A percentile compares a stretch with the other conserved stretches of the same genome.
These are phyloP conservation scores for Leonotis leonurus DNA, from an alignment of 257 asterid species.

Conservation along the genomic window DNA sequence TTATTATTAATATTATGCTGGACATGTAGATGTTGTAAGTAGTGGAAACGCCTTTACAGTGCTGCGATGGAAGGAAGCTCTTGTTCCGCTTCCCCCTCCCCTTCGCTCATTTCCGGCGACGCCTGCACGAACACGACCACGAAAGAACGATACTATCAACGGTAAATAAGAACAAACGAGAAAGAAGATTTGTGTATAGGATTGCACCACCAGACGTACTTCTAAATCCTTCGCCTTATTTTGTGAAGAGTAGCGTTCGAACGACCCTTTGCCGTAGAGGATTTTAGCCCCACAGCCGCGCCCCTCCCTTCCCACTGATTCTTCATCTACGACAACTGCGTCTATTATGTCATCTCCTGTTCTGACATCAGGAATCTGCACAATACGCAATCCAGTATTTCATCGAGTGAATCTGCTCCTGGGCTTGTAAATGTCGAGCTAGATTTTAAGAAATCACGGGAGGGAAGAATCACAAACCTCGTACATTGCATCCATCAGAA, in stretches of 20 bases:
- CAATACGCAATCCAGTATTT: no score
- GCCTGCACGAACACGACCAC: slow-evolving; percentile 26
- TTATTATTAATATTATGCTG: no score
- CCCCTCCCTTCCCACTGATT: slow-evolving; percentile 48
- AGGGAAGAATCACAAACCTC: slow-evolving; percentile 50
- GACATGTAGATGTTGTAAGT: slow-evolving; percentile 44
- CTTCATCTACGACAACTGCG: slow-evolving; percentile 76
- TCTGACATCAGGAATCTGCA: slow-evolving; percentile 91
- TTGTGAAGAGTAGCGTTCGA: slow-evolving; percentile 46
- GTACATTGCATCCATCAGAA: slow-evolving; percentile 96
- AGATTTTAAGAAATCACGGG: not conserved
- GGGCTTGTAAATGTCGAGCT: not conserved
- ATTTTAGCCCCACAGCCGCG: slow-evolving; percentile 70
- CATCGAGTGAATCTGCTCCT: no score
- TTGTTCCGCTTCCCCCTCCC: slow-evolving; percentile 71
- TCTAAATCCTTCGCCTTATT: slow-evolving; percentile 42
- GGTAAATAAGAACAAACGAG: not conserved
- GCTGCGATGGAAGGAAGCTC: slow-evolving; percentile 96
- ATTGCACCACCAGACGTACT: slow-evolving; percentile 28
- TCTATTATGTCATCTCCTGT: slow-evolving; percentile 80
- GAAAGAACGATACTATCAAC: not conserved
- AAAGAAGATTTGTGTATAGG: no score
- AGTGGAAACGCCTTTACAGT: slow-evolving; percentile 27
- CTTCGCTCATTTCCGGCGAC: slow-evolving; percentile 53
- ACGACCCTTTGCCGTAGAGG: slow-evolving; percentile 77